Evolutionary conservation across 2,329 filamentous ascomycete genomes (phyloP).

Genomic region (Calonectria montana): DNA sequence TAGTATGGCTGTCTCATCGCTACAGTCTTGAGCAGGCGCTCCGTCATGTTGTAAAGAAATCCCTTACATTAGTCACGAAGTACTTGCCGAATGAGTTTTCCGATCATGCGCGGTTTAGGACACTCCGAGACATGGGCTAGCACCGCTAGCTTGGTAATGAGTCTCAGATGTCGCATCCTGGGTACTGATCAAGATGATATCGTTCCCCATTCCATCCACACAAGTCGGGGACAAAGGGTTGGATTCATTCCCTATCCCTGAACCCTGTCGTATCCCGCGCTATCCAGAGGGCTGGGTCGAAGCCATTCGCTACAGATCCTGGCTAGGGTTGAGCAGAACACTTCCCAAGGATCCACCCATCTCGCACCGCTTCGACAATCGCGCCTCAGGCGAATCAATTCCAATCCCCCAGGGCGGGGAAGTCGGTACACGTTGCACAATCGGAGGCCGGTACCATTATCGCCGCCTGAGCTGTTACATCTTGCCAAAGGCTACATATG

Average conservation of each 20-base stretch:
- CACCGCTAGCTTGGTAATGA: constrained; percentile 14
- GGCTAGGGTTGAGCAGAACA: constrained; percentile 21
- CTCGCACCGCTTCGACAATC: constrained; percentile 23
- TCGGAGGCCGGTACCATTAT: constrained; percentile 10
- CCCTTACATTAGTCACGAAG: neutral
- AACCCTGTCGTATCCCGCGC: constrained; percentile 37
- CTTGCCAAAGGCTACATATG: neutral
- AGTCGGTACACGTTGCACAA: constrained; percentile 17
- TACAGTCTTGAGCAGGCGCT: no score
- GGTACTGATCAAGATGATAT: neutral
- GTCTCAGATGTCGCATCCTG: constrained; percentile 20
- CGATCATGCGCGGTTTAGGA: neutral
- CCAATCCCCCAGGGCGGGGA: constrained; percentile 16
- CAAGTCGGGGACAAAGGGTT: constrained; percentile 19
- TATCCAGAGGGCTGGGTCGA: constrained; percentile 41
- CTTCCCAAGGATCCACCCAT: constrained; percentile 22
- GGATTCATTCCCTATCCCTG: constrained; percentile 32
- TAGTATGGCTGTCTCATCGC: no score
- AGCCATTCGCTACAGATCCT: constrained; percentile 30
- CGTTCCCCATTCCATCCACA: constrained; percentile 22
- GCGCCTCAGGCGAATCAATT: constrained; percentile 23
- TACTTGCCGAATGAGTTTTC: neutral
- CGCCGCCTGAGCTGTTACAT: constrained; percentile 2
- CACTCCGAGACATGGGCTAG: neutral
- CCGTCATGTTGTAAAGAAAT: neutral